Conservation (phyloP, 805 yeast species). For the Starmerella davenportii region DNA sequence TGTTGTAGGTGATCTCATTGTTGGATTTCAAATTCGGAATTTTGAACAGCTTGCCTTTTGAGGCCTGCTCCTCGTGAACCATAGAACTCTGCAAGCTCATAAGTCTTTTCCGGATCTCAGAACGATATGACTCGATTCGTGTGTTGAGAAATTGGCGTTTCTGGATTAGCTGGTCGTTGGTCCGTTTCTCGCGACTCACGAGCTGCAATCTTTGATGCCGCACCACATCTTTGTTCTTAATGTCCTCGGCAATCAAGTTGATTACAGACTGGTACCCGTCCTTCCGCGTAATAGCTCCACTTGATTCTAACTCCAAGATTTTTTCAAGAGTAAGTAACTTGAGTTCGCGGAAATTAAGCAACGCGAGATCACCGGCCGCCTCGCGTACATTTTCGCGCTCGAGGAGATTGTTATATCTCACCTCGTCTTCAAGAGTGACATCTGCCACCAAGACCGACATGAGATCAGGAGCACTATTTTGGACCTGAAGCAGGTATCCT, state of each 20-base stretch:
- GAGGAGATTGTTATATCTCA: slow-evolving; percentile 13
- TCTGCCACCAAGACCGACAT: slow-evolving; percentile 52
- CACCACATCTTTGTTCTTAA: slow-evolving; percentile 37
- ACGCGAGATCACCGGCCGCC: slow-evolving; percentile 17
- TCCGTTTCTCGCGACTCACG: slow-evolving; percentile 28
- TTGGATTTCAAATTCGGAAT: neutral
- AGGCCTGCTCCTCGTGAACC: slow-evolving; percentile 17
- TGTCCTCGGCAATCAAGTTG: slow-evolving; percentile 71
- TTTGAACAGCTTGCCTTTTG: slow-evolving; percentile 24
- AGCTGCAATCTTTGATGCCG: slow-evolving; percentile 30
- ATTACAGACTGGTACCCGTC: slow-evolving; percentile 63
- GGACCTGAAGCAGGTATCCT: slow-evolving; percentile 69
- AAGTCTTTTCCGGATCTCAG: slow-evolving; percentile 35
- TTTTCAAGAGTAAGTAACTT: slow-evolving; percentile 60
- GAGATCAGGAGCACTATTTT: slow-evolving; percentile 42
- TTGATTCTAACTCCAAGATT: slow-evolving; percentile 53
- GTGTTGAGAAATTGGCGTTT: slow-evolving; percentile 29
- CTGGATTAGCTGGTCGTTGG: slow-evolving; percentile 29
- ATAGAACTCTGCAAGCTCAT: slow-evolving; percentile 29
- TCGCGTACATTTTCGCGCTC: slow-evolving; percentile 12
- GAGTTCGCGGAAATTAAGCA: slow-evolving; percentile 45
- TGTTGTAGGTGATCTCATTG: neutral
- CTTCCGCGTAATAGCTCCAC: slow-evolving; percentile 44
- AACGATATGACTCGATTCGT: slow-evolving; percentile 28
- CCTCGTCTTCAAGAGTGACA: slow-evolving; percentile 52